Conservation (phyloP, 2,329 filamentous ascomycete species). For the Thelonectria blattea region DNA sequence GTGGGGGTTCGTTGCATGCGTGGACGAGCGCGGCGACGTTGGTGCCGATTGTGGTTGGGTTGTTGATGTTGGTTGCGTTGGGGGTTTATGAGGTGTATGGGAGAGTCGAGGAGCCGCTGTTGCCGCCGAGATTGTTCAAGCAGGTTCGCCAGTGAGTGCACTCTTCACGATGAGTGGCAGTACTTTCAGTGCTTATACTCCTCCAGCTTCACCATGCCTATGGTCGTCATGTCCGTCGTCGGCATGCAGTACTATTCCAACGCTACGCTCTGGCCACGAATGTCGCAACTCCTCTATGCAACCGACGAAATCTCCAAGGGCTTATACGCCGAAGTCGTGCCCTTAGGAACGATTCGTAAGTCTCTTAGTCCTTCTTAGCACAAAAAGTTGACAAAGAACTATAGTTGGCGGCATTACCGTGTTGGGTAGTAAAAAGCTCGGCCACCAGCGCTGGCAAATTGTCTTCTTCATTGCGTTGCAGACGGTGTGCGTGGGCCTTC, state of each 20-base stretch:
- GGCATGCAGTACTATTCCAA: constrained; percentile 21
- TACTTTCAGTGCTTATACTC: background rate
- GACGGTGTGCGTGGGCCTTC: constrained; percentile 12
- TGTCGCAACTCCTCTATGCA: constrained; percentile 15
- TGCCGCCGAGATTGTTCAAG: constrained; percentile 16
- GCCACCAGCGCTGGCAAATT: constrained; percentile 21
- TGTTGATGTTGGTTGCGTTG: background rate
- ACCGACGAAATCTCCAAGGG: constrained; percentile 19
- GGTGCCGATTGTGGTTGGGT: constrained; percentile 7
- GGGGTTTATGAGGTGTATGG: constrained; percentile 15
- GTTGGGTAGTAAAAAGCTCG: constrained; percentile 11
- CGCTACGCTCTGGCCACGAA: constrained; percentile 16
- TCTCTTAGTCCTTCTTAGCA: background rate
- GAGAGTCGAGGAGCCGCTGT: constrained; percentile 7
- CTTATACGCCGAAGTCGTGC: constrained; percentile 11
- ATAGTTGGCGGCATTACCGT: constrained; percentile 14
- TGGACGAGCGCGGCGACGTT: constrained; percentile 12
- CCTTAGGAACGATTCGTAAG: constrained; percentile 16
- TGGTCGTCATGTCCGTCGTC: constrained; percentile 16
- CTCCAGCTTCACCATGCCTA: constrained; percentile 15
- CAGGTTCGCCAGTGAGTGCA: constrained; percentile 16
- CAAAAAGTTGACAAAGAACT: too few species aligned
- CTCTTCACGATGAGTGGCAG: too few species aligned
- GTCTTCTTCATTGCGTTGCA: constrained; percentile 16
- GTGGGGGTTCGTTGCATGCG: constrained; percentile 13